Evolutionary conservation across 768 basidiomycete species (phyloP).

Genomic region (Tricholoma terreum): DNA sequence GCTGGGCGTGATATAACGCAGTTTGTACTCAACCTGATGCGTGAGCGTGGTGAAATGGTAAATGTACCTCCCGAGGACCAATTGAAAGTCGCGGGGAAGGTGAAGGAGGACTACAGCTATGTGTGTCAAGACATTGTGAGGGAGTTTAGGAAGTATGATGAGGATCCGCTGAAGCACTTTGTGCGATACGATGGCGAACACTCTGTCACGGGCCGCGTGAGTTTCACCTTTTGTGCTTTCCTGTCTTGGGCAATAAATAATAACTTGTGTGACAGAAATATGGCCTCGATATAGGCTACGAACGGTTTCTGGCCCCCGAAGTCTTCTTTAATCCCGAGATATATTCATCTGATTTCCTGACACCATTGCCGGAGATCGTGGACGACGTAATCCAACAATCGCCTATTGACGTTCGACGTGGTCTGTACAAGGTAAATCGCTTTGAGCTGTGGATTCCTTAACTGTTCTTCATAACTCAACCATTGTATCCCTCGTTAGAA

Average conservation of each 20-base stretch:
- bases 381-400: constrained; percentile 94
- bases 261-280: constrained; percentile 65
- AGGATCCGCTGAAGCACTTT: constrained; percentile 93
- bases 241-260: not conserved
- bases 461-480: not conserved
- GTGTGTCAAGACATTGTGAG: constrained; percentile 99
- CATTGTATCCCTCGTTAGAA: constrained; percentile 49
- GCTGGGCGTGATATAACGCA: constrained; percentile 96
- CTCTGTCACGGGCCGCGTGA: constrained; percentile 85
- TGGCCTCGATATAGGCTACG: constrained; percentile 91
- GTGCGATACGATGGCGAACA: constrained; percentile 92
- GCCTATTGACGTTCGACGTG: constrained; percentile 95
- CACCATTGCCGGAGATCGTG: constrained; percentile 93
- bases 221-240: constrained; percentile 19
- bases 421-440: constrained; percentile 81
- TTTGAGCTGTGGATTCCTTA: not conserved
- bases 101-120: constrained; percentile 98
- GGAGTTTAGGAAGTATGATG: constrained; percentile 98
- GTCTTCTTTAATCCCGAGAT: constrained; percentile 99
- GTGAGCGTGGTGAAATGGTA: constrained; percentile 90
- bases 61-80: constrained; percentile 96
- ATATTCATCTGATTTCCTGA: constrained; percentile 95
- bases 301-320: constrained; percentile 98
- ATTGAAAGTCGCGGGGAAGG: constrained; percentile 82
- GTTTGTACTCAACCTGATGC: constrained; percentile 92